Evolutionary conservation across 2,329 filamentous ascomycete species (phyloP).

Genomic region (Hypomyces rosellus): DNA sequence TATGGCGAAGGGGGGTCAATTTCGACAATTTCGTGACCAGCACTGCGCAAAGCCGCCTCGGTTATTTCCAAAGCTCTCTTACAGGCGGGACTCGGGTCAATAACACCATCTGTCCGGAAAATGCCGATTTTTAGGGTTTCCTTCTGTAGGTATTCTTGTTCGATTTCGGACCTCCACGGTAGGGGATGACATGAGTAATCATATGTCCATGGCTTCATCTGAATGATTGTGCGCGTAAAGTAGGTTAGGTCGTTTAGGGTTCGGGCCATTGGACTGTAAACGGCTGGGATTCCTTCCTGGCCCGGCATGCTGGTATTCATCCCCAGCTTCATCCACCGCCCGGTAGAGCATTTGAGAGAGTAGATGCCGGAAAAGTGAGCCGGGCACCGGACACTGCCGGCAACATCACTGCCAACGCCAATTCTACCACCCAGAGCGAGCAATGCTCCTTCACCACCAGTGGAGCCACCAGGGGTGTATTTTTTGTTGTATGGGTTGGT

Average conservation of each 20-base stretch:
- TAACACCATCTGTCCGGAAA: conserved; percentile 72
- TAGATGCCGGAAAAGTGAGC: conserved; percentile 90
- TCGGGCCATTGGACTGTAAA: conserved; percentile 88
- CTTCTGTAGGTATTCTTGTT: conserved; percentile 53
- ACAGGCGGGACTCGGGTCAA: conserved; percentile 82
- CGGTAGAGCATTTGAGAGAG: conserved; percentile 77
- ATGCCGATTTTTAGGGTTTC: conserved; percentile 66
- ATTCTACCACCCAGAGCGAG: conserved; percentile 79
- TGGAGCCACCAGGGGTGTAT: conserved; percentile 85
- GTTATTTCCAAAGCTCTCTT: conserved; percentile 66
- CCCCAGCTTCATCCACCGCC: conserved; percentile 82
- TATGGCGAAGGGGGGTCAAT: conserved; percentile 62
- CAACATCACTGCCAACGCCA: conserved; percentile 85
- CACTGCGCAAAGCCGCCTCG: conserved; percentile 58
- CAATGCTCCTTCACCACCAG: conserved; percentile 77
- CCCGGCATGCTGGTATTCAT: conserved; percentile 85
- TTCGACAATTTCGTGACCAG: conserved; percentile 69
- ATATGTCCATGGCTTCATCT: conserved; percentile 83
- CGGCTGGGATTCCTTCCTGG: conserved; percentile 81
- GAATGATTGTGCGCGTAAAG: conserved; percentile 71
- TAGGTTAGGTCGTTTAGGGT: conserved; percentile 78
- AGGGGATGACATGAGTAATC: conserved; percentile 81
- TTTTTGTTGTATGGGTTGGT: conserved; percentile 77
- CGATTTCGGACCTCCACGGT: conserved; percentile 62
- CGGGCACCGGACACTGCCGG: conserved; percentile 78